Base-by-base conservation (phyloP, 78 protist species). In the Chrysochromulina tobinii region DNA sequence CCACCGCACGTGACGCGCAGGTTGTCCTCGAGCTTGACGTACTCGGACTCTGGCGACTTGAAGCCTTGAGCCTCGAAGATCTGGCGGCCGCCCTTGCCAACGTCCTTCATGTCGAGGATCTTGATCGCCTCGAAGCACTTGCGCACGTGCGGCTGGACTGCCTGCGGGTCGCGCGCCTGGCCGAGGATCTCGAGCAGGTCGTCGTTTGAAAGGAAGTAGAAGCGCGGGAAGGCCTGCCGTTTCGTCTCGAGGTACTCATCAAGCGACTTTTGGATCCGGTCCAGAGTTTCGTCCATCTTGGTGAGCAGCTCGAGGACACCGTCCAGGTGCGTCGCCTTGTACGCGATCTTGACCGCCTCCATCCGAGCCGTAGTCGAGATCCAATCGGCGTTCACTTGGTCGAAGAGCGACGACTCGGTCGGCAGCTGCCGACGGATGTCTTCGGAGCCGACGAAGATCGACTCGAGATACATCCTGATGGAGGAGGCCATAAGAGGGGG, bases 131-230 rank as follows among this genome's bases (percentile, higher is more conserved):
- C 94, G 75, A 97, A 97, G 94, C 95, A 95, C 86, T 97, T 97
- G 61, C 91, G 91, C 25, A 97, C 50, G 91, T 95, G 97, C 27
- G 90, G 93, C 91, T 95, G 96, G 17, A 96, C 96, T 7, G 95
- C 92, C 73, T 25, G 8, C 48, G 96, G 98, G 77, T 97, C 95
- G 12, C 86, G 3, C 5, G 98, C 69, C 87, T 96, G 96, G 21
- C 98, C 98, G 20, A 97, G 90, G 72, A 96, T 95, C 90, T 96
- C 96, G 53, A 97, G 95, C 38, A 97, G 86, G 64, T 97, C 98
- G 92, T 95, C 98, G 84, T 96, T 92, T 64, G 98, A 97, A 20
- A 97, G 89, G 93, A 97, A 97, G 92, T 96, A 97, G 96, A 97
- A 97, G 54, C 98, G 95, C 1, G 98, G 98, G 96, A 97, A 97